Base-by-base conservation (phyloP, 2,329 filamentous ascomycete species). In the Nigrograna mackinnonii region DNA sequence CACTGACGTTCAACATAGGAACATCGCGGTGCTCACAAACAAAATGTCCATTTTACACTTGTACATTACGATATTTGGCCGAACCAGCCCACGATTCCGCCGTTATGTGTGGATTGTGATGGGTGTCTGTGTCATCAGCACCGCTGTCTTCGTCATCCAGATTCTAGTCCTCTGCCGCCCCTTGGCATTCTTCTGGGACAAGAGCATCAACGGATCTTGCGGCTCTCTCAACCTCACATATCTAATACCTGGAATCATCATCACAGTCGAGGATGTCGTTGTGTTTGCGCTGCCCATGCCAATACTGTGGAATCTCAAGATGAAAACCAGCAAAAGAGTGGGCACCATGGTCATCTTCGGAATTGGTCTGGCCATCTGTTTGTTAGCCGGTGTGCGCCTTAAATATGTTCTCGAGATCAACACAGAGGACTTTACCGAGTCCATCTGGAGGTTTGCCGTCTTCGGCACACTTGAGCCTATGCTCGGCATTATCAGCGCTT, bases 401-500 rank as follows among this genome's bases (percentile, higher is more conserved):
- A 49, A 46, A 24, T 49, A 38, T 28, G 39, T 49, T 13, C 7
- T 49, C 19, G 34, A 31, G 28, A 28, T 49, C 42, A 24, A 49
- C 19, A 7, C 13, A 5, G 22, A 49, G 5, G 35, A 49, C 22
- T 39, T 46, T 22, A 49, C 43, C 4, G 31, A 18, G n/a, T 35
- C 42, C 5, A 39, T 42, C 26, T 42, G 37, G 37, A 19, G 35
- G 22, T 49, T 49, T 19, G 37, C 35, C 13, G 46, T 49, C 26
- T 36, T 49, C 13, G 46, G 46, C 28, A 35, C 37, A 9, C 12
- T 49, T n/a, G 43, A 49, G 39, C 46, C 42, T 21, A 49, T 49
- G 46, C 43, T 49, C 37, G 42, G 42, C 18, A 42, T 49, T n/a
- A 49, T 49, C 34, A 36, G 46, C 41, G 46, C 46, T 6, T 46